Conservation (phyloP, 768 basidiomycete species). For the Leucocoprinus leucothites region DNA sequence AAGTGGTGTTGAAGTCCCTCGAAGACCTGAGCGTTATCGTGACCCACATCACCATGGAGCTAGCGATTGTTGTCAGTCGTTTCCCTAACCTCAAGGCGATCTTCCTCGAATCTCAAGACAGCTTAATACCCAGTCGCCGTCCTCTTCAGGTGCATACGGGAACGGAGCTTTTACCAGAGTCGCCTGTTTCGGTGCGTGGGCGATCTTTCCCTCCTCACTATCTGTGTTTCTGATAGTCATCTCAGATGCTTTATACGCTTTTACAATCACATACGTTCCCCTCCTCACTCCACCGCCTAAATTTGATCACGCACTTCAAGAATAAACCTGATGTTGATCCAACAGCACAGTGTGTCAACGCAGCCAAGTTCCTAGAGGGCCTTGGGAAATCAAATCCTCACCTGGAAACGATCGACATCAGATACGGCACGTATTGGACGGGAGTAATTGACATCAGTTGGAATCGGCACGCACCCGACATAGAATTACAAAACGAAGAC, state of each 20-base stretch:
- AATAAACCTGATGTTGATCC: neutral
- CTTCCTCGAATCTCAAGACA: constrained; percentile 21
- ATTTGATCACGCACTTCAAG: neutral
- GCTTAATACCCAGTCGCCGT: constrained; percentile 10
- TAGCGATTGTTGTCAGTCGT: constrained; percentile 16
- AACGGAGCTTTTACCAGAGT: constrained; percentile 9
- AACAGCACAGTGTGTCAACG: neutral
- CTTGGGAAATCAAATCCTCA: constrained; percentile 3
- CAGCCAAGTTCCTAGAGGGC: constrained; percentile 1
- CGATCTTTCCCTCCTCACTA: no score
- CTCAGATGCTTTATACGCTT: neutral
- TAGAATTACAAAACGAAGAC: no score
- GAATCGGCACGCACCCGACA: neutral
- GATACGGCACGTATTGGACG: constrained; percentile 9
- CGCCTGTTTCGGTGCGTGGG: constrained; percentile 20
- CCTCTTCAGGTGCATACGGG: constrained; percentile 16
- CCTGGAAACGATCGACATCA: neutral
- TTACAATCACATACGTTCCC: neutral
- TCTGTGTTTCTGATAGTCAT: no score
- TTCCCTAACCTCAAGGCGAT: constrained; percentile 18
- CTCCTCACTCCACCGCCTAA: constrained; percentile 1
- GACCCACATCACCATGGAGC: constrained; percentile 12
- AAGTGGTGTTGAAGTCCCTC: constrained; percentile 18
- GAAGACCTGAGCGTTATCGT: constrained; percentile 20
- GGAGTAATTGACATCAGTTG: neutral